A percentile compares a stretch with the other conserved stretches of the same genome.
These are phyloP conservation scores for Hanseniaspora opuntiae DNA, from an alignment of 805 yeast genomes.

Conservation along the genomic window DNA sequence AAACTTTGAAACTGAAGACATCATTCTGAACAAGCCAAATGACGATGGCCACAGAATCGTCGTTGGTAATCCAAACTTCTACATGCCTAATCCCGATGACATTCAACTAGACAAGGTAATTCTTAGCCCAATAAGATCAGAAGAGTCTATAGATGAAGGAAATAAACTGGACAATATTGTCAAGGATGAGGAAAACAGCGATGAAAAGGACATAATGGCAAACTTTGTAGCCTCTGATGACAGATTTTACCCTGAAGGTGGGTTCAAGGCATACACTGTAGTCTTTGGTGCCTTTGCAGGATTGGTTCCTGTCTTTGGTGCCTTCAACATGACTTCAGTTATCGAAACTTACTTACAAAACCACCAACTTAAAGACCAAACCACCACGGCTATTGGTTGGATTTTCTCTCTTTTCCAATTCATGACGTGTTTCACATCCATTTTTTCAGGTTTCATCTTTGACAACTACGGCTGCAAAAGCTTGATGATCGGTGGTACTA, in stretches of 20 bases:
- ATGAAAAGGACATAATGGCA: neutral
- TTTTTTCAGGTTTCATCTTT: constrained; percentile 44
- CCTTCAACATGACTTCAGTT: constrained; percentile 47
- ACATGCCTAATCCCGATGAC: constrained; percentile 8
- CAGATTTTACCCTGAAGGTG: constrained; percentile 44
- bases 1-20: neutral
- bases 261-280: constrained; percentile 40
- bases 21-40: neutral
- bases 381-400: constrained; percentile 45
- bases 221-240: constrained; percentile 20
- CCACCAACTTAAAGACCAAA: constrained; percentile 37
- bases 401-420: constrained; percentile 46
- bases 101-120: constrained; percentile 3
- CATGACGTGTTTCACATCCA: constrained; percentile 35
- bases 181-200: neutral
- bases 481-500: constrained; percentile 32
- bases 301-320: constrained; percentile 40
- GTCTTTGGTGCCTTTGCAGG: constrained; percentile 49
- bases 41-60: constrained; percentile 1
- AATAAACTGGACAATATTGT: neutral
- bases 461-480: constrained; percentile 38
- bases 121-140: constrained; percentile 1
- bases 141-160: neutral
- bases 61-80: constrained; percentile 5
- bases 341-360: constrained; percentile 45